Conservation (phyloP, 2,329 filamentous ascomycete genomes). For the Neofusicoccum ribis region DNA sequence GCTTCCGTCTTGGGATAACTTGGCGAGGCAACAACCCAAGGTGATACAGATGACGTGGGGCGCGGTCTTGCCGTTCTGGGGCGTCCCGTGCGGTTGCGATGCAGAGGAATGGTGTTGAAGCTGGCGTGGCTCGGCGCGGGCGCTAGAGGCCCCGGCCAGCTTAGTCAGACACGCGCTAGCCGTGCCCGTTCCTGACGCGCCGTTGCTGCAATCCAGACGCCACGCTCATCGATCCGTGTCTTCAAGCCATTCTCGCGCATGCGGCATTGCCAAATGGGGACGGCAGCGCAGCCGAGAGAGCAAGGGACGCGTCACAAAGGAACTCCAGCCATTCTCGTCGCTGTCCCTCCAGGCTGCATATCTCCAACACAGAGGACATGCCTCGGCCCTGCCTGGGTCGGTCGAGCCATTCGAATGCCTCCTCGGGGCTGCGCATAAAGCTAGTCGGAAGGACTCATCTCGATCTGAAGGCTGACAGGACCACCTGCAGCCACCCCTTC, state of each 20-base stretch:
- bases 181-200: not conserved
- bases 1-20: not conserved
- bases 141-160: not conserved
- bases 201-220: not conserved
- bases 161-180: constrained; percentile 4
- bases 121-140: not conserved
- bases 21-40: constrained; percentile 1
- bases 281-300: not conserved
- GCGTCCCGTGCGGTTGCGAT: not conserved
- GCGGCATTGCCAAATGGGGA: not conserved
- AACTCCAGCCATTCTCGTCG: not conserved
- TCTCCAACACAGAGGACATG: not conserved
- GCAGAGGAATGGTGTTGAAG: constrained; percentile 8
- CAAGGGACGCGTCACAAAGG: not conserved
- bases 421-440: not conserved
- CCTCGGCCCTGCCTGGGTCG: not conserved
- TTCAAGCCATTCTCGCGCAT: not conserved
- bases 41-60: not conserved
- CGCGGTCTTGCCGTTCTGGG: not conserved
- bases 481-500: not conserved
- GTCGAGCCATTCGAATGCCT: not conserved
- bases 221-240: not conserved
- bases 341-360: not conserved
- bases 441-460: not conserved
- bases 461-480: not conserved